Evolutionary conservation across 2,329 filamentous ascomycete species (phyloP), one percentile per base, ranked within the genome.

Genomic region (Colletotrichum plurivorum): DNA sequence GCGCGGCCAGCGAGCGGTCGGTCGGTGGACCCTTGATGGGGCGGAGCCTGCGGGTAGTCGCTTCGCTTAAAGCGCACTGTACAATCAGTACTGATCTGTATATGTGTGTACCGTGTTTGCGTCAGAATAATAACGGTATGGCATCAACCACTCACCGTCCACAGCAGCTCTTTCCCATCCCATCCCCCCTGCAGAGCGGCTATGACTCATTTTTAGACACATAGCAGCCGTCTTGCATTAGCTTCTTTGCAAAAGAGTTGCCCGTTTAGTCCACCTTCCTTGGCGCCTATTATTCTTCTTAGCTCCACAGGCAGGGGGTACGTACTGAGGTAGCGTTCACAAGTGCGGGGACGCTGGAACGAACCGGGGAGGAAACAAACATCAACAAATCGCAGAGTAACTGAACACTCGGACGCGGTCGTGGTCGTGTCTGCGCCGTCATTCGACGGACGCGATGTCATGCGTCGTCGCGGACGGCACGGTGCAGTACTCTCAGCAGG

Each of bases 141-240:
- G 41, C 12, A 27, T 45, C n/a, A 16, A 56, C 67, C 67, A 67
- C 67, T 69, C 67, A 69, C 56, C 62, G 43, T 69, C 70, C 52
- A 49, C 52, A 49, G 43, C 58, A 63, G 49, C 62, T 67, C 67
- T 46, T 41, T 55, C 43, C 45, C 59, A 46, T 36, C 52, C 43
- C 52, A 58, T 22, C 45, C 18, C 61, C 59, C 67, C 49, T 68
- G 67, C 58, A 58, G 20, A 71, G 73, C 75, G 73, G 73, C 70
- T 77, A 74, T 78, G 76, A 78, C 73, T 78, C 75, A 78, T 72
- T 73, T 75, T 74, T 74, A 75, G 76, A 77, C 75, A 77, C 74
- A 75, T 76, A 73, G 76, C 72, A 72, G 22, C 58, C 36, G 41
- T 52, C 39, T 16, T 64, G 63, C 56, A 55, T 63, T 71, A 70